phyloP scores from a whole-genome alignment of 805 yeast genomes.

The Kodamaea kaohsiungensis region DNA sequence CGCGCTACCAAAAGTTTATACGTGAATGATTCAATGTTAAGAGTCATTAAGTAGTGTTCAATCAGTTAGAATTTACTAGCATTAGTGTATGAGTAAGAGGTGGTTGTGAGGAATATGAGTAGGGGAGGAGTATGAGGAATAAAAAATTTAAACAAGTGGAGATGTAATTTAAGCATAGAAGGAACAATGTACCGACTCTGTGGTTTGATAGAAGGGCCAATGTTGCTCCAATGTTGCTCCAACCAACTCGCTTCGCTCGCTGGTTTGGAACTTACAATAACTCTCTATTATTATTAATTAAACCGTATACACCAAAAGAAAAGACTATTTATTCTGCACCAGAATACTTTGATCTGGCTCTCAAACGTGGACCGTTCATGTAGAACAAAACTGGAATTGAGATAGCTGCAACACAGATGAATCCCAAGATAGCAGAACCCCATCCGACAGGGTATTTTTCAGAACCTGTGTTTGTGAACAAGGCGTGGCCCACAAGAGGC shows the following conservation, averaged over 20 bases:
- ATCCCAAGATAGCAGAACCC: slow-evolving; percentile 55
- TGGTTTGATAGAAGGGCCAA: too few relatives aligned
- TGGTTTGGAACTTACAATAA: too few relatives aligned
- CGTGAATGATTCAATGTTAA: background rate
- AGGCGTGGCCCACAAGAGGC: slow-evolving; percentile 62
- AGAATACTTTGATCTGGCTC: slow-evolving; percentile 46
- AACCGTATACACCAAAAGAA: too few relatives aligned
- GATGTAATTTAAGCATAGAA: too few relatives aligned
- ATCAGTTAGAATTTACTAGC: too few relatives aligned
- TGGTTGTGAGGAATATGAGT: too few relatives aligned
- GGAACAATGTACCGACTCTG: too few relatives aligned
- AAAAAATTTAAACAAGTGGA: too few relatives aligned
- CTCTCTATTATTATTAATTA: background rate
- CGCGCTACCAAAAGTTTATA: background rate
- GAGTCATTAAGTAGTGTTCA: background rate
- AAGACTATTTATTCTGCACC: background rate
- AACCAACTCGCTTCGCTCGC: too few relatives aligned
- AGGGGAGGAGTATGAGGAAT: too few relatives aligned
- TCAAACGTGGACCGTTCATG: slow-evolving; percentile 44
- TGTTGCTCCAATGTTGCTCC: too few relatives aligned
- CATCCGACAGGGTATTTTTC: slow-evolving; percentile 57
- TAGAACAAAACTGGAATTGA: slow-evolving; percentile 49
- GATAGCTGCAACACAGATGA: slow-evolving; percentile 44
- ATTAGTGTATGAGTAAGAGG: too few relatives aligned
- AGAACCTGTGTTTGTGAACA: slow-evolving; percentile 54